Evolutionary conservation across 805 yeast species (phyloP), one percentile per base, ranked within the genome.

Genomic region (Priceomyces haplophilus): DNA sequence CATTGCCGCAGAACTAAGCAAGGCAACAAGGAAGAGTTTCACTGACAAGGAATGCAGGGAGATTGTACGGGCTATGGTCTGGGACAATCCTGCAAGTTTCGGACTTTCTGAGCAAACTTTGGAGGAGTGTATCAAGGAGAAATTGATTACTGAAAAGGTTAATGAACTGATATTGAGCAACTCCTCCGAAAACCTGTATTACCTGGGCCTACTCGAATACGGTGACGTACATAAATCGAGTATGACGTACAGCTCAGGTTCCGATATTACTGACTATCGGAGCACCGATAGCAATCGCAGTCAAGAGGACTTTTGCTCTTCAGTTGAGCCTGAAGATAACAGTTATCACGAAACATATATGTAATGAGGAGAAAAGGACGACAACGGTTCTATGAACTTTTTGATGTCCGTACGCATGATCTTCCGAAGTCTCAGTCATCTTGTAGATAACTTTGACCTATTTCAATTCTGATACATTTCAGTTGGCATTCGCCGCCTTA

Each of bases 1-100:
- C 52, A 69, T 85, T n/a, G 71, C 86, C 11, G 63, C 72, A 30
- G 89, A 85, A 53, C 67, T 85, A 43, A 72, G 76, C 41, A 77
- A 80, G 47, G 66, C 68, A 17, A 73, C 78, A 1, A 79, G 80
- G 15, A 78, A 76, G 50, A 53, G 61, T 37, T 77, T 78, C 51
- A 64, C 79, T 12, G 73, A 76, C 21, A 66, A 59, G 24, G 83
- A 80, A 48, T 74, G 85, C 46, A 75, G 83, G 40, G 80, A 75
- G 29, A 55, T 81, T 24, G 61, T 82, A 11, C 64, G 79, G 37
- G 64, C 67, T 42, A 53, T 83, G 50, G 82, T 84, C 50, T 69
- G 77, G 62, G 54, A 63, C 13, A 72, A 78, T 51, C 88, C 89
- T 0, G 69, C 54, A 3, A 55, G 65, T 11, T 83, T 85, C 58